phyloP scores from a whole-genome alignment of 495 filamentous ascomycete species.

The Chlorociboria aeruginascens region DNA sequence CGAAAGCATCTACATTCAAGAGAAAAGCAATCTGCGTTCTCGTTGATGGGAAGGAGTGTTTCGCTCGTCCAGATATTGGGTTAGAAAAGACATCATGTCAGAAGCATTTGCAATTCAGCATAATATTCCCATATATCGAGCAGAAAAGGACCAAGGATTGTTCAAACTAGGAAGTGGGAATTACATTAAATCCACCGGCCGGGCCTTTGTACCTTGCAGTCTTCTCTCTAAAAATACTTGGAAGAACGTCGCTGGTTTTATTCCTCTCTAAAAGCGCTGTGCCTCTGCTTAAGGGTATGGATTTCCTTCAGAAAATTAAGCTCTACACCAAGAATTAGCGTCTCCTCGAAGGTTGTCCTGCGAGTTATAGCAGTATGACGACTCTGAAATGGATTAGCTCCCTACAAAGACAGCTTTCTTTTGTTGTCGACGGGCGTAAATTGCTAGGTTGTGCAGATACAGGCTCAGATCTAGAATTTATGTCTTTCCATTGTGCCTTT shows the following conservation, averaged over 20 bases:
- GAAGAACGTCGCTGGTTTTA: conserved; percentile 3
- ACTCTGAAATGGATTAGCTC: conserved; percentile 1
- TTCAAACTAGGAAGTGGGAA: background rate
- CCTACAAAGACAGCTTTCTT: background rate
- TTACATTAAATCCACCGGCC: background rate
- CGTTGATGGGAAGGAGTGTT: background rate
- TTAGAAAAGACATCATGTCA: background rate
- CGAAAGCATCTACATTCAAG: background rate
- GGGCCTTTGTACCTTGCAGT: background rate
- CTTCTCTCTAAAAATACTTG: background rate
- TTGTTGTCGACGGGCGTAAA: background rate
- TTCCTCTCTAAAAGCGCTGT: background rate
- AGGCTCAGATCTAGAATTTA: conserved; percentile 3
- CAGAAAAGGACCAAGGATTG: background rate
- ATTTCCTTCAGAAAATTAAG: background rate
- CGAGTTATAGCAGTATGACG: background rate
- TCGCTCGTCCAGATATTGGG: conserved; percentile 1
- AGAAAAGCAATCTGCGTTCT: background rate
- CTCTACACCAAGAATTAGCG: conserved; percentile 1
- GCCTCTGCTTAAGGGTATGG: conserved; percentile 1
- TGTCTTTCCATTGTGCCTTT: conserved; percentile 1
- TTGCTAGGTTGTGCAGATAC: conserved; percentile 1
- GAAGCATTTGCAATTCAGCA: background rate
- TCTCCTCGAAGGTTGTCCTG: background rate
- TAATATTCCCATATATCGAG: background rate